Evolutionary conservation across 208 protist species (phyloP).

Genomic region (Acanthamoeba divionensis): DNA sequence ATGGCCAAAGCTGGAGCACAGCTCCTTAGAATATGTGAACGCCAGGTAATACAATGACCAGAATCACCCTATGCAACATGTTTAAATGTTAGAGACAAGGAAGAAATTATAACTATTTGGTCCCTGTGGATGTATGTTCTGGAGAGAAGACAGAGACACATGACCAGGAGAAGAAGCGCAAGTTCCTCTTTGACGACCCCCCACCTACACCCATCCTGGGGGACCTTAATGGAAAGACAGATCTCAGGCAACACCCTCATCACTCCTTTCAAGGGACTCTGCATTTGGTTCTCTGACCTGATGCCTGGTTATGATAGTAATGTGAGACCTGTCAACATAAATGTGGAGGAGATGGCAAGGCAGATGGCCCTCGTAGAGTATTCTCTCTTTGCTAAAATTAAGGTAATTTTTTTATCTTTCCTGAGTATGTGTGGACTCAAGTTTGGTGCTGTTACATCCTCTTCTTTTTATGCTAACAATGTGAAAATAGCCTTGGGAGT

Average conservation of each 20-base stretch:
- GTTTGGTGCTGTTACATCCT: no score
- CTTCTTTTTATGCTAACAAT: no score
- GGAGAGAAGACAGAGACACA: not conserved
- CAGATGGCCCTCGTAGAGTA: slow-evolving; percentile 12
- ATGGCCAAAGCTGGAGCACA: slow-evolving; percentile 7
- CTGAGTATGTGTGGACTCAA: no score
- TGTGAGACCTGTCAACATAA: not conserved
- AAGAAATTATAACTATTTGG: no score
- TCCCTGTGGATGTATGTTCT: not conserved
- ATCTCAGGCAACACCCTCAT: not conserved
- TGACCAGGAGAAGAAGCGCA: not conserved
- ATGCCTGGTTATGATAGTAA: not conserved
- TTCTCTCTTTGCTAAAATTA: not conserved
- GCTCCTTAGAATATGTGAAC: not conserved
- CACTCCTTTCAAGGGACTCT: no score
- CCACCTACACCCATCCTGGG: not conserved
- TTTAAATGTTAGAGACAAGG: not conserved
- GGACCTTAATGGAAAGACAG: not conserved
- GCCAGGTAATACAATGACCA: not conserved
- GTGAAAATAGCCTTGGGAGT: slow-evolving; percentile 25
- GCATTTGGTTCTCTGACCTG: no score
- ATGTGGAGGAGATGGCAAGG: not conserved
- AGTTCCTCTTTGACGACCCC: slow-evolving; percentile 4
- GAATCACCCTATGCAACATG: not conserved
- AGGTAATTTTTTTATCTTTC: no score